Evolutionary conservation across 2,329 filamentous ascomycete genomes (phyloP), one percentile per base, ranked within the genome.

Genomic region (Ophiostoma ips): DNA sequence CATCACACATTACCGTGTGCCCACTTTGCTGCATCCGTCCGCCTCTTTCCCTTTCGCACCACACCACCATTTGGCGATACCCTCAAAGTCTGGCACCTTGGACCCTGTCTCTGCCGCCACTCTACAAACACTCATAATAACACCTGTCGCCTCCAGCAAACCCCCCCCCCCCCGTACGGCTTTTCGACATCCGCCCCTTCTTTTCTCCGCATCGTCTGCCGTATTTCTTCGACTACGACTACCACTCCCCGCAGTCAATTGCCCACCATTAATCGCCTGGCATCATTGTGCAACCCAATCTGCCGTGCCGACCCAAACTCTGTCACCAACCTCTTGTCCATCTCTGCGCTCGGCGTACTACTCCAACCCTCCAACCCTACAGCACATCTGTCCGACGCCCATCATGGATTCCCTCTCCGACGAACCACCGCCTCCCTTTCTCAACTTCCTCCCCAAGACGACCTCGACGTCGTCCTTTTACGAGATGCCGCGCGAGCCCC

Each of bases 401-500:
- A 18, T 30, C 44, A 56, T 55, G 54, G 53, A 56, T 15, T 21
- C 46, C 5, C 33, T 38, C 19, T 50, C 52, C 31, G 55, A 57
- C 46, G 56, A 56, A 30, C 54, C 56, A 30, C 57, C 55, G 18
- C 55, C 55, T 24, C 45, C 54, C 9, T 54, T 49, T 24, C 34
- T 55, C 40, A 52, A 50, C 37, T 56, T 56, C 48, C 51, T 57
- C 15, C 51, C 55, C 30, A 55, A 55, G 30, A 53, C 52, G 13
- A 41, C 54, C 15, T 55, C 57, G 18, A 38, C 53, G 3, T 46
- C 55, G 3, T 57, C 55, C 19, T 49, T 57, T 12, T 53, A 55
- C 24, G 56, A 57, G 43, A 57, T 57, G 56, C 56, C 53, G 28
- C 55, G 55, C 21, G 55, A 55, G 37, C 53, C 68, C 64, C 55